Evolutionary conservation across 1,139 yeast species (phyloP), one percentile per base, ranked within the genome.

Genomic region (Diutina siamensis): DNA sequence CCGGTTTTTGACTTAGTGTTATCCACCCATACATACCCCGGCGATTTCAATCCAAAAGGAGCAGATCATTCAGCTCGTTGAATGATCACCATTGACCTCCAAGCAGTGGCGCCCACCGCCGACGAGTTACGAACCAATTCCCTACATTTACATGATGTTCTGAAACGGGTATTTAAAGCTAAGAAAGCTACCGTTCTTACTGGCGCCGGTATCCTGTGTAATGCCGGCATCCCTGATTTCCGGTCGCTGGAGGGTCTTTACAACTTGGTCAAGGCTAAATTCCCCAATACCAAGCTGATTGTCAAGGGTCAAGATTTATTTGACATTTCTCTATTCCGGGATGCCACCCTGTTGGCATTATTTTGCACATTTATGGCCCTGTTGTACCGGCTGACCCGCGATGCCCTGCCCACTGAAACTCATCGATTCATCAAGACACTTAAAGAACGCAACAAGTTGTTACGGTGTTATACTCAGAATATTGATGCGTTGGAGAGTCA

Each of bases 201-300:
- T 0, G 97, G 97, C 8, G 97, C 97, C 1, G 97, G 97, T 1
- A 86, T 89, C 48, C 86, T 96, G 22, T 87, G 97, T 60, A 87
- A 85, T 59, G 97, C 97, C 1, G 97, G 97, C 0, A 89, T 89
- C 47, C 97, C 97, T 1, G 97, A 89, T 60, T 89, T 89, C 61
- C 72, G 97, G 48, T 84, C 95, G 1, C 68, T 80, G 17, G 79
- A 83, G 52, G 97, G 97, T 2, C 71, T 89, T 21, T 89, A 89
- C 64, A 79, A 83, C 51, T 61, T 80, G 64, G 88, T 82, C 18
- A 83, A 82, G 55, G 65, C 67, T 17, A 76, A 78, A 53, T 75
- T 75, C 55, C 86, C 87, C 2, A 72, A 74, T 46, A 38, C 42
- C 19, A 38, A 38, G 10, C 67, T 76, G 7, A 71, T 79, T 5